Base-by-base conservation (phyloP, 768 basidiomycete species). In the Polyporus arcularius region DNA sequence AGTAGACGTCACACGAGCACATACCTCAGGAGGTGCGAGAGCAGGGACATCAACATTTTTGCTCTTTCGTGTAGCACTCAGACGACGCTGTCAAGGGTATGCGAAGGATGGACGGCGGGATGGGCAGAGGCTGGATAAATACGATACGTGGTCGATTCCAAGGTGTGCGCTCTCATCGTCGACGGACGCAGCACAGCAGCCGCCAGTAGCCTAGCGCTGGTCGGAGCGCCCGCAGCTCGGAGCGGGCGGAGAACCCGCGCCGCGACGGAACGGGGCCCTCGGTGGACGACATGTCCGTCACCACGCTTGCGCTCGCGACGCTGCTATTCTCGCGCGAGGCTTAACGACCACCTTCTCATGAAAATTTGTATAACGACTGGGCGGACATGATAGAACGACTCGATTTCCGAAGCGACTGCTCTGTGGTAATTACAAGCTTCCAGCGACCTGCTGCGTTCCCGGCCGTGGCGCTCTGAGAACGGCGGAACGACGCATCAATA, bases 11-110 rank as follows among this genome's bases (percentile, higher is more conserved):
- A 61, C 61, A 65, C 60, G 60, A 67, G 46, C 45, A 61, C 61
- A 32, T 49, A 85, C 85, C 80, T 78, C 56, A 87, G 67, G 30
- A 81, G 21, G 64, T 80, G 81, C 35, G 84, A 85, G 60, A 80
- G 11, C 53, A 83, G 58, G 35, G 79, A 80, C 70, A 79, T 73
- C 52, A 85, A 70, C 82, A 86, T 85, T 48, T 46, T 72, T 52
- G 31, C 2, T 38, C 40, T 4, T 35, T 2, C 16, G 15, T n/a
- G 12, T n/a, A 21, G 39, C 30, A 32, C 53, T 39, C 54, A 43
- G 49, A n/a, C 31, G 8, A 11, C 11, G 18, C 60, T 42, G 31
- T 26, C 21, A 47, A 7, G 15, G 47, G 5, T 3, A 39, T 12
- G 41, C 7, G 31, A 40, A 26, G 32, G 52, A 58, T 8, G 8